Base-by-base conservation (phyloP, 768 basidiomycete species). In the Termitomyces sp. region DNA sequence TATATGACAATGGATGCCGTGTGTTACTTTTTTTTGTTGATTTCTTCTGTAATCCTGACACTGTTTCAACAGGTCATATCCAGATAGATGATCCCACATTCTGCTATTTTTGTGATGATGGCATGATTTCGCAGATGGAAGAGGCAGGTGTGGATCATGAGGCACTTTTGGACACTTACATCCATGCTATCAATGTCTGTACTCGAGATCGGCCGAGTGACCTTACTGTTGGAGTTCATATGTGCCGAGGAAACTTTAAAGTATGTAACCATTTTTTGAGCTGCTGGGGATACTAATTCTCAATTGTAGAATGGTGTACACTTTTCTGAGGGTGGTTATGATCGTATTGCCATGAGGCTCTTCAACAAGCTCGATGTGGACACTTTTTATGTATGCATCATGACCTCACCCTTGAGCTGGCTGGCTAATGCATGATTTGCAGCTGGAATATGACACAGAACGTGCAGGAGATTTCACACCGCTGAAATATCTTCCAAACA, bases 381-480 rank as follows among this genome's bases (percentile, higher is more conserved):
- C 64, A 75, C 74, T 35, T 79, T 79, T 66, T 82, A 81, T 66
- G 81, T 80, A 41, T 41, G 4, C 7, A 7, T 23, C 23, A 23
- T 23, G 1, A 23, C 23, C 23, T 23, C 23, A 23, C 23, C 23
- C 23, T 23, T 2, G 23, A 23, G 23, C 23, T 23, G 23, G 23
- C 14, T 36, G n/a, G 52, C 49, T 59, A 46, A 60, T 53, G 41
- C 10, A 32, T 50, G n/a, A 12, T 36, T 72, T 67, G 64, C 62
- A 81, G 84, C 76, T 87, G 41, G 85, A 86, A 70, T 87, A 85
- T 67, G 85, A 88, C 69, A 82, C 80, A n/a, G 79, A 79, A 61
- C 82, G 84, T 50, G 79, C 84, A 2, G 86, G 86, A 30, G 78
- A 82, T 59, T 86, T 86, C 63, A 64, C 74, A 58, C 82, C 85